Evolutionary conservation across 257 asterid genomes (phyloP).

Genomic region (Rauvolfia tetraphylla): DNA sequence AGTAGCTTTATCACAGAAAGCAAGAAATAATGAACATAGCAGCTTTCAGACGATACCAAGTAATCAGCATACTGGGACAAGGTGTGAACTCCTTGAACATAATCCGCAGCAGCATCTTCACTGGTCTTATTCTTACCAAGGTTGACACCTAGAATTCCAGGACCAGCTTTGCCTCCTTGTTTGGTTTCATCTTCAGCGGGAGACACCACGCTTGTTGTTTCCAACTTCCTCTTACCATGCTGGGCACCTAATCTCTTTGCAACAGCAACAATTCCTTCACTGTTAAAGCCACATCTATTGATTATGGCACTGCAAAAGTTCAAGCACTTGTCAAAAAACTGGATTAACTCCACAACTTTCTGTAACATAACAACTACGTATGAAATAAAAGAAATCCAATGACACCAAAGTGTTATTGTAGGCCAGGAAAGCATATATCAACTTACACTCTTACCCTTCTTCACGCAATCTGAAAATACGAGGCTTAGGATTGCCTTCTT

Average conservation of each 20-base stretch:
- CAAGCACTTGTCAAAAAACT: constrained; percentile 12
- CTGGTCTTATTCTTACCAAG: constrained; percentile 94
- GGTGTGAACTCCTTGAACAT: constrained; percentile 99
- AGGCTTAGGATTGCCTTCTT: constrained; percentile 98
- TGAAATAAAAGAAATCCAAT: not conserved
- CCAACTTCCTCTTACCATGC: constrained; percentile 94
- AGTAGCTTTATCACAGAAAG: not conserved
- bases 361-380: not conserved
- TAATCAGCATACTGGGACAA: constrained; percentile 98
- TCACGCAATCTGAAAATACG: constrained; percentile 81
- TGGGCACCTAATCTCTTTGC: constrained; percentile 95
- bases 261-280: constrained; percentile 97
- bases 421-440: not conserved
- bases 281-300: constrained; percentile 96
- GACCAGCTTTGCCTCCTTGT: constrained; percentile 97
- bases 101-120: constrained; percentile 96
- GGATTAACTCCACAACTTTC: not conserved
- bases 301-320: constrained; percentile 73
- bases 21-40: not conserved
- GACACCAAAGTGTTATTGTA: not conserved
- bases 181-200: constrained; percentile 61
- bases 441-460: constrained; percentile 57
- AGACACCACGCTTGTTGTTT: constrained; percentile 74
- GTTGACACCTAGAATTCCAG: constrained; percentile 97
- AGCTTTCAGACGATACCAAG: constrained; percentile 48